These are phyloP conservation scores for Vitis amurensis DNA, from an alignment of 164 flowering plant species.

Conservation along the genomic window DNA sequence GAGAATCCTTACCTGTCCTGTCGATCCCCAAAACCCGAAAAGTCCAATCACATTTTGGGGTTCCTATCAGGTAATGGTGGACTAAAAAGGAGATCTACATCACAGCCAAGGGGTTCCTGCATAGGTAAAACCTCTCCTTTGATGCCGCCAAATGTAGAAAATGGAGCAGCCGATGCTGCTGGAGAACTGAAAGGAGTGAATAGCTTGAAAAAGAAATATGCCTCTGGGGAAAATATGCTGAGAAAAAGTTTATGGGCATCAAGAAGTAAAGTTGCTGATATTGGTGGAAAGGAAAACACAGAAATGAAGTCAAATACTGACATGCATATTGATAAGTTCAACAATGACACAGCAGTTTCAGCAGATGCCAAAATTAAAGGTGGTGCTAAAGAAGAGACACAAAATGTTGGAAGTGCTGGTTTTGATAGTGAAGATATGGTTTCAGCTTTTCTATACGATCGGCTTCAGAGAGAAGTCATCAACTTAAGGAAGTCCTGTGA, in stretches of 20 bases:
- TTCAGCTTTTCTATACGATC: slow-evolving; percentile 86
- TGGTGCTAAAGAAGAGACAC: slow-evolving; percentile 15
- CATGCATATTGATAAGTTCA: slow-evolving; percentile 16
- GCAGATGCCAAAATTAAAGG: slow-evolving; percentile 27
- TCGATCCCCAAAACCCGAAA: slow-evolving; percentile 42
- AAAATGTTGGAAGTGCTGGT: slow-evolving; percentile 21
- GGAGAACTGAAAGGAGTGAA: slow-evolving; percentile 29
- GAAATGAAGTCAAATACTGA: slow-evolving; percentile 36
- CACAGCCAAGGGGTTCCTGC: slow-evolving; percentile 69
- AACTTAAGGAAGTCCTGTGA: slow-evolving; percentile 60
- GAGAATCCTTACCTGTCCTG: slow-evolving; percentile 21
- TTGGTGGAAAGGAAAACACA: slow-evolving; percentile 56
- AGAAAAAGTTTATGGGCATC: slow-evolving; percentile 59
- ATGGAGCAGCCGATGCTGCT: slow-evolving; percentile 14
- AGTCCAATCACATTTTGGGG: slow-evolving; percentile 47
- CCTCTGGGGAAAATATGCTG: slow-evolving; percentile 36
- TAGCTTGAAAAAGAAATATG: slow-evolving; percentile 40
- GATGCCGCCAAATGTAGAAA: slow-evolving; percentile 38
- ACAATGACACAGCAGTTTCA: slow-evolving; percentile 20
- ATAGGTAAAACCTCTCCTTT: slow-evolving; percentile 30
- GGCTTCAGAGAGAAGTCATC: slow-evolving; percentile 80
- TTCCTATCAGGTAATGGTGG: slow-evolving; percentile 50
- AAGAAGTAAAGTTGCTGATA: slow-evolving; percentile 48
- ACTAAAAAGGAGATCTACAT: slow-evolving; percentile 63
- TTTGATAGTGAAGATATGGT: slow-evolving; percentile 52